A percentile compares a stretch with the other conserved stretches of the same genome.
Evolutionary conservation across 164 flowering plant species (phyloP).

Genomic region (Nelumbo lutea): DNA sequence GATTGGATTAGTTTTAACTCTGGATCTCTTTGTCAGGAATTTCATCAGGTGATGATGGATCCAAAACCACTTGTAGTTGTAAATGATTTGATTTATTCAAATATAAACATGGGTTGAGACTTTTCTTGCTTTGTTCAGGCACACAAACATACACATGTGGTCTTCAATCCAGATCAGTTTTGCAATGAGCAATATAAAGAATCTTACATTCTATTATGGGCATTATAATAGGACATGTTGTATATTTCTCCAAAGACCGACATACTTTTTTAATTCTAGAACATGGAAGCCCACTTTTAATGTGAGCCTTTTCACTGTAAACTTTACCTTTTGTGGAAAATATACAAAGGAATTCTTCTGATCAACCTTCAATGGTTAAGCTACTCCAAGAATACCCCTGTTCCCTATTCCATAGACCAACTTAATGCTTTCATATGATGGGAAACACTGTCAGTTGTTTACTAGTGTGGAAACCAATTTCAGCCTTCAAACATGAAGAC

Average conservation of each 20-base stretch:
- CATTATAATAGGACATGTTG: no score
- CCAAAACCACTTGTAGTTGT: no score
- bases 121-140: no score
- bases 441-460: not conserved
- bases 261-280: not conserved
- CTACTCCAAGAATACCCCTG: constrained; percentile 8
- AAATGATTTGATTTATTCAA: no score
- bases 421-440: not conserved
- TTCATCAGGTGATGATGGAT: no score
- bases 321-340: not conserved
- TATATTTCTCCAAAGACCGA: not conserved
- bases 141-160: no score
- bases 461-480: not conserved
- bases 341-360: constrained; percentile 4
- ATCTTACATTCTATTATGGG: no score
- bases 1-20: no score
- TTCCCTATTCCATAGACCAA: not conserved
- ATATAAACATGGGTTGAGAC: no score
- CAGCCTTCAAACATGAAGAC: not conserved
- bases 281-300: not conserved
- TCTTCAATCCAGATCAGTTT: no score
- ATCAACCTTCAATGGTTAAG: constrained; percentile 18
- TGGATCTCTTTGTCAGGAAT: no score
- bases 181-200: no score
- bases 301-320: not conserved